Evolutionary conservation across 345 rosid species (phyloP).

Genomic region (Hypericum perforatum): DNA sequence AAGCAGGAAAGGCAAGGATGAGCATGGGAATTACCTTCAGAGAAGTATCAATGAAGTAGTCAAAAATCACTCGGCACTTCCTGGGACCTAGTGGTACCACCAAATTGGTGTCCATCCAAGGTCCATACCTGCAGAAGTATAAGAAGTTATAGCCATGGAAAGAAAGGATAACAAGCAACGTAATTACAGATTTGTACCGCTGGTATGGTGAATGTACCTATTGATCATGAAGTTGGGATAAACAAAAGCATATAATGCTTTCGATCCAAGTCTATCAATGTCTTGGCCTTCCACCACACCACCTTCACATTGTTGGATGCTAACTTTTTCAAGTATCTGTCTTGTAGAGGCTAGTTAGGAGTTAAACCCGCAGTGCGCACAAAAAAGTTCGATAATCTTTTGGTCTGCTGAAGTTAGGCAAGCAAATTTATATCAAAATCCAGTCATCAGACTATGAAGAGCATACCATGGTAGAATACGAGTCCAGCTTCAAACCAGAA

Average conservation of each 20-base stretch:
- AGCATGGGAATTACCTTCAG: conserved; percentile 34
- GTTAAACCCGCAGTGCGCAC: neutral
- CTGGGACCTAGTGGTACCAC: conserved; percentile 64
- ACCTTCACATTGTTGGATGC: conserved; percentile 75
- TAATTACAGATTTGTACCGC: conserved; percentile 1
- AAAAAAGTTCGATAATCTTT: neutral
- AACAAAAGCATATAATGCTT: conserved; percentile 71
- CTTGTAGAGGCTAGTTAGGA: conserved; percentile 8
- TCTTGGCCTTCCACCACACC: conserved; percentile 28
- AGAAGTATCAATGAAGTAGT: conserved; percentile 65
- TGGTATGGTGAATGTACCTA: conserved; percentile 31
- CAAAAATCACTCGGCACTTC: conserved; percentile 71
- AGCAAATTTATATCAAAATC: too few species aligned
- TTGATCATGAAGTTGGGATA: conserved; percentile 96
- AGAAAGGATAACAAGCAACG: neutral
- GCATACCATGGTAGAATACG: conserved; percentile 67
- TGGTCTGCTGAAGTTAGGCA: too few species aligned
- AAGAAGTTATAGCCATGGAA: neutral
- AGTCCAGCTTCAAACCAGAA: conserved; percentile 65
- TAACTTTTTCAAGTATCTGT: conserved; percentile 61
- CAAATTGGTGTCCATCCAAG: conserved; percentile 97
- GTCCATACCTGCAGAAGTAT: conserved; percentile 52
- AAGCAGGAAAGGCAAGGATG: too few species aligned
- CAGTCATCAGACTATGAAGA: conserved; percentile 1
- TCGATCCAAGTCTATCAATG: conserved; percentile 59